A percentile compares a stretch with the other conserved stretches of the same genome.
phyloP scores from a whole-genome alignment of 768 basidiomycete genomes.

The Boletus vinaceobasis region DNA sequence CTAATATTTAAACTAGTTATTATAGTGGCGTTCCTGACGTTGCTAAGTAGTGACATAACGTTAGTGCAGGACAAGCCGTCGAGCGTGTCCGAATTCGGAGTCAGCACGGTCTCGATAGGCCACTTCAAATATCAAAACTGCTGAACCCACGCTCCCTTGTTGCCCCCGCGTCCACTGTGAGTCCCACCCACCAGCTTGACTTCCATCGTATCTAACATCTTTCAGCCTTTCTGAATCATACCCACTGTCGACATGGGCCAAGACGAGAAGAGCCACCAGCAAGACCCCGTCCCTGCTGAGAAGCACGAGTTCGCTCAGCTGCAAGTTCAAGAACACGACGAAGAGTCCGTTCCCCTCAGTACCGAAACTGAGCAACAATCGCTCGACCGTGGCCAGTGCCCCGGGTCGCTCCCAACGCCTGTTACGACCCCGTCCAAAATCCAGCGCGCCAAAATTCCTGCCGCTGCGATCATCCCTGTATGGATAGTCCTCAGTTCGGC shows the following conservation, averaged over 20 bases:
- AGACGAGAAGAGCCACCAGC: constrained; percentile 22
- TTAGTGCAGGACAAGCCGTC: too few relatives aligned
- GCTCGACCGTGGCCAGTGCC: constrained; percentile 5
- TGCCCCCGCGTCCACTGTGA: constrained; percentile 7
- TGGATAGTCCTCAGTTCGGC: constrained; percentile 89
- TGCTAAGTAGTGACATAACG: too few relatives aligned
- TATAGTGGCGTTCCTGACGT: too few relatives aligned
- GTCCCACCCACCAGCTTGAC: not conserved
- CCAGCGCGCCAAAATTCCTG: constrained; percentile 54
- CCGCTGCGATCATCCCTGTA: constrained; percentile 75
- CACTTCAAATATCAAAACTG: too few relatives aligned
- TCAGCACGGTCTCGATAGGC: not conserved
- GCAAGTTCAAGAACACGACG: constrained; percentile 17
- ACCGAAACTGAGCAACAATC: not conserved
- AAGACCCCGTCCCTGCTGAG: constrained; percentile 8
- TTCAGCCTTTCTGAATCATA: not conserved
- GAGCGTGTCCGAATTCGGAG: too few relatives aligned
- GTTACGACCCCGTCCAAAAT: constrained; percentile 42
- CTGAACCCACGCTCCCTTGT: not conserved
- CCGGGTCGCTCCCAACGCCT: constrained; percentile 53
- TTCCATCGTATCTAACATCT: not conserved
- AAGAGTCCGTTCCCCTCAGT: constrained; percentile 6
- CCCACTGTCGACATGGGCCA: constrained; percentile 16
- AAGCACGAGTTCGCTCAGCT: constrained; percentile 21
- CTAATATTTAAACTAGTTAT: too few relatives aligned